Conservation (phyloP, 257 asterid species). For the Salvia miltiorrhiza region DNA sequence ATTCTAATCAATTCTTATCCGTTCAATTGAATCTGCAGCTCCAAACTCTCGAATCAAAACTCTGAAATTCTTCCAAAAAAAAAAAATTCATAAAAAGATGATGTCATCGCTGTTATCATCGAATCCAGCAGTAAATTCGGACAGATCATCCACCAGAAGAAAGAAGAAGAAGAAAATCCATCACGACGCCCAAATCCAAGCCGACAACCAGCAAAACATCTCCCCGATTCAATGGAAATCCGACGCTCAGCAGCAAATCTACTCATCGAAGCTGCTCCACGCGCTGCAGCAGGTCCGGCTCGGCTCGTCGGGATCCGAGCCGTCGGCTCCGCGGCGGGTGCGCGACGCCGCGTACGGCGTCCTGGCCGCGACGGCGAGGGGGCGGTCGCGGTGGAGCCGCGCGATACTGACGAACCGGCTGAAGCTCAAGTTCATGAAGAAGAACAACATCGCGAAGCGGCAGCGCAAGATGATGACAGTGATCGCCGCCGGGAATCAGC, state of each 20-base stretch:
- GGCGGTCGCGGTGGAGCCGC: conserved; percentile 91
- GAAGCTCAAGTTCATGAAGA: conserved; percentile 75
- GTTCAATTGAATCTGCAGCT: conserved; percentile 48
- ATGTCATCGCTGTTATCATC: conserved; percentile 40
- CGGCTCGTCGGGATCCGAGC: conserved; percentile 23
- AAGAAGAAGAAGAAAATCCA: conserved; percentile 52
- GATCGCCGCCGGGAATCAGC: conserved; percentile 41
- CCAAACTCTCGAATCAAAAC: conserved; percentile 3
- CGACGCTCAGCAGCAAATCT: conserved; percentile 70
- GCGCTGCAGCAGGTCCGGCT: conserved; percentile 71
- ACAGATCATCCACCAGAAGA: conserved; percentile 46
- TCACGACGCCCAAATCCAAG: conserved; percentile 28
- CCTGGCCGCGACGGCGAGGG: conserved; percentile 77
- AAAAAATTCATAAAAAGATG: conserved; percentile 11
- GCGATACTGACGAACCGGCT: conserved; percentile 71
- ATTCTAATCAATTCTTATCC: conserved; percentile 20
- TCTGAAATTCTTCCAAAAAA: not conserved
- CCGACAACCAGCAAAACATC: conserved; percentile 15
- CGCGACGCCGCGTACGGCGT: conserved; percentile 79
- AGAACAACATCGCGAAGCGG: conserved; percentile 39
- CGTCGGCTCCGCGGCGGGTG: conserved; percentile 51
- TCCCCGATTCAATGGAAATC: conserved; percentile 60
- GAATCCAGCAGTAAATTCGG: conserved; percentile 51
- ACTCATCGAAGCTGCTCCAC: conserved; percentile 78
- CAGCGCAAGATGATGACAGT: conserved; percentile 45